phyloP scores from a whole-genome alignment of 257 asterid genomes.

The Thymus quinquecostatus region DNA sequence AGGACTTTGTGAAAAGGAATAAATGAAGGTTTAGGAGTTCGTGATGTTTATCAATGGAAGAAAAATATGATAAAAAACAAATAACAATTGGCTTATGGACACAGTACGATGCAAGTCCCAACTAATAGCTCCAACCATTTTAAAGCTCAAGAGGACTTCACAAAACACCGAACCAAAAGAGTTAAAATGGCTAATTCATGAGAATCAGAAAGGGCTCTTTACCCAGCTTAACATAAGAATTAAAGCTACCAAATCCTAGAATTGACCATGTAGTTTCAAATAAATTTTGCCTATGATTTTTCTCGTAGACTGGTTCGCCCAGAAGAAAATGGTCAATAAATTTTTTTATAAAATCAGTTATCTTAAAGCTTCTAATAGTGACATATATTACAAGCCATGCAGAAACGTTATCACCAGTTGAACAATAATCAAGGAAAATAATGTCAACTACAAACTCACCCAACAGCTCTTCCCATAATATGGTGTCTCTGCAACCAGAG shows the following conservation, averaged over 20 bases:
- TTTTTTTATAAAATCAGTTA: conserved; percentile 17
- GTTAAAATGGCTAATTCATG: neutral
- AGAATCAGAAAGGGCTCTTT: neutral
- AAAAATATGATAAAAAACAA: neutral
- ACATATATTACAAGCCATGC: conserved; percentile 19
- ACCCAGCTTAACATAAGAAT: conserved; percentile 1
- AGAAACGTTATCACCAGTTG: conserved; percentile 5
- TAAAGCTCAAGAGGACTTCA: conserved; percentile 8
- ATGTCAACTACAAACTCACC: conserved; percentile 61
- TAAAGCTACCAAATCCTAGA: too few species aligned
- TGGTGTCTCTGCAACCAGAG: conserved; percentile 93
- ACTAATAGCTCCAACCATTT: conserved; percentile 1
- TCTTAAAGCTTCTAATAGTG: conserved; percentile 6
- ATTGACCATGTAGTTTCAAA: neutral
- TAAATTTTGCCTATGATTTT: neutral
- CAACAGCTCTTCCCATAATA: conserved; percentile 99
- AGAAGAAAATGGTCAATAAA: conserved; percentile 12
- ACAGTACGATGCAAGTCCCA: neutral
- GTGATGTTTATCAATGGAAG: conserved; percentile 10
- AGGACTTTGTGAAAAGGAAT: neutral
- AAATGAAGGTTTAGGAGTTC: neutral
- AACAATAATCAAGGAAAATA: conserved; percentile 1
- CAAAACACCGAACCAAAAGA: neutral
- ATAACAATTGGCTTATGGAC: neutral
- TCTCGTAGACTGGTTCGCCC: neutral